These are phyloP conservation scores for Kodamaea kaohsiungensis DNA, from an alignment of 805 yeast genomes.

Conservation along the genomic window DNA sequence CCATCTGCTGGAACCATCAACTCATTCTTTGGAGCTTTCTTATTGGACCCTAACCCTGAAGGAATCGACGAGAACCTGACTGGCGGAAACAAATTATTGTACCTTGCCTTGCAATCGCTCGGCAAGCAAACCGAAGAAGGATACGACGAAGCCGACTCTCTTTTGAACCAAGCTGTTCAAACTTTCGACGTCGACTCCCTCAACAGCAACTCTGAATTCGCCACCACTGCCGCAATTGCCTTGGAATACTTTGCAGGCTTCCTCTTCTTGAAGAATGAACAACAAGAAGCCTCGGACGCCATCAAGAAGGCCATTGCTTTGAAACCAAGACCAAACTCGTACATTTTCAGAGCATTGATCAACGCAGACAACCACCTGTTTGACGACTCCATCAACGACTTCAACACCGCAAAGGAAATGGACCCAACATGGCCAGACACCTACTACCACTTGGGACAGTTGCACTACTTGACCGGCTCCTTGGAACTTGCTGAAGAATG, in stretches of 20 bases:
- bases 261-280: constrained; percentile 76
- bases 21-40: constrained; percentile 88
- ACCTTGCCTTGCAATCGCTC: constrained; percentile 62
- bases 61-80: constrained; percentile 51
- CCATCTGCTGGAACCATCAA: constrained; percentile 84
- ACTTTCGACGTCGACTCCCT: constrained; percentile 40
- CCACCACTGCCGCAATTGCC: constrained; percentile 61
- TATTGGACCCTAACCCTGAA: constrained; percentile 52
- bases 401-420: constrained; percentile 66
- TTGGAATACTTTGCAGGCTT: constrained; percentile 83
- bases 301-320: constrained; percentile 65
- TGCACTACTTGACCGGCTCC: constrained; percentile 77
- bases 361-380: constrained; percentile 75
- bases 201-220: constrained; percentile 35
- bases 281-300: constrained; percentile 60
- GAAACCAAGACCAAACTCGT: constrained; percentile 77
- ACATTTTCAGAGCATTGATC: constrained; percentile 78
- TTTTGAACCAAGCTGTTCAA: constrained; percentile 58
- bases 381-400: constrained; percentile 60
- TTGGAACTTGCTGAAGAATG: constrained; percentile 69
- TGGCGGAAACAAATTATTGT: constrained; percentile 62
- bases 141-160: constrained; percentile 61
- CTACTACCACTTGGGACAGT: constrained; percentile 93
- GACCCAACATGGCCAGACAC: constrained; percentile 77
- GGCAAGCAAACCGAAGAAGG: constrained; percentile 53